phyloP scores from a whole-genome alignment of 192 early-diverging fungal genomes.

The Coemansia sp. region DNA sequence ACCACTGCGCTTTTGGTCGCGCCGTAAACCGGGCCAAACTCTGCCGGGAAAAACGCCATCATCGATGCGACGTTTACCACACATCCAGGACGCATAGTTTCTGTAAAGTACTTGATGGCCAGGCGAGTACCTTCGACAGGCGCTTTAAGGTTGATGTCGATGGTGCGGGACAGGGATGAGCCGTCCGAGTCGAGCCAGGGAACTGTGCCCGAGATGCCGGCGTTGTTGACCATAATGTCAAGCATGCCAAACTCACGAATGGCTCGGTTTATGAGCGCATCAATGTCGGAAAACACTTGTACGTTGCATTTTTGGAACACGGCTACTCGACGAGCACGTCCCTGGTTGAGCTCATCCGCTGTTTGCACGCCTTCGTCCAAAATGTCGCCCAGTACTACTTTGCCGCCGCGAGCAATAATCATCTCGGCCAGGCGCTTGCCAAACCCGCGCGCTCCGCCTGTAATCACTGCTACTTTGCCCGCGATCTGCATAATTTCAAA shows the following conservation, averaged over 20 bases:
- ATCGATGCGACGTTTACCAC: constrained; percentile 77
- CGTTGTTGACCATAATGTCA: constrained; percentile 66
- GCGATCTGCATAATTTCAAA: constrained; percentile 28
- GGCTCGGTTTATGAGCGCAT: constrained; percentile 42
- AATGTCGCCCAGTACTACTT: constrained; percentile 66
- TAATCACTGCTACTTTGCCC: constrained; percentile 68
- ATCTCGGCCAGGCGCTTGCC: constrained; percentile 62
- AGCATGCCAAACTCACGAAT: constrained; percentile 57
- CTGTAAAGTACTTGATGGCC: constrained; percentile 61
- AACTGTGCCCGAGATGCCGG: constrained; percentile 55
- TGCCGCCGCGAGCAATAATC: constrained; percentile 60
- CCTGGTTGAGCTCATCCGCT: constrained; percentile 48
- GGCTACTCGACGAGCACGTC: too few species aligned
- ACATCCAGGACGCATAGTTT: constrained; percentile 57
- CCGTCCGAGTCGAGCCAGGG: constrained; percentile 50
- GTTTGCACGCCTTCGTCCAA: constrained; percentile 45
- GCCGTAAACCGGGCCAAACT: constrained; percentile 67
- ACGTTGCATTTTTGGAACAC: constrained; percentile 60
- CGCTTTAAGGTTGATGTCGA: constrained; percentile 75
- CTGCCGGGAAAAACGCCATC: constrained; percentile 62
- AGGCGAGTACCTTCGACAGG: constrained; percentile 75
- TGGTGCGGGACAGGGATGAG: constrained; percentile 53
- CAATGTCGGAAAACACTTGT: constrained; percentile 27
- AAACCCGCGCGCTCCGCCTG: constrained; percentile 68
- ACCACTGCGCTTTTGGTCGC: constrained; percentile 76